Evolutionary conservation across 2,329 filamentous ascomycete species (phyloP), one percentile per base, ranked within the genome.

Genomic region (Huntiella decipiens): DNA sequence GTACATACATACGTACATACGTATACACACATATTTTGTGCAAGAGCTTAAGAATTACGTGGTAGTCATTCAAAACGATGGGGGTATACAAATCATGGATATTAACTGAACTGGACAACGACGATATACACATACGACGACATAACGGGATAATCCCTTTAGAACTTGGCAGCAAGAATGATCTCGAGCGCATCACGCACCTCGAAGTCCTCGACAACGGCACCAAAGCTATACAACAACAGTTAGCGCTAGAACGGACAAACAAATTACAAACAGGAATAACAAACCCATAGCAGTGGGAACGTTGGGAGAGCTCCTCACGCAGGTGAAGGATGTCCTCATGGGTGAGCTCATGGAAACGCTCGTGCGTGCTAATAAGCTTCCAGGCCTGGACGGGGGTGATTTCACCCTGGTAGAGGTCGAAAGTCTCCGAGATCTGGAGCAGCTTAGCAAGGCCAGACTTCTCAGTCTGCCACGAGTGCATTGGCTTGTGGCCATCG

Each of bases 341-440:
- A 44, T 64, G 61, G 12, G 66, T 74, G 52, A 95, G 63, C 53
- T 80, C 74, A 4, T 58, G 58, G 52, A 87, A 76, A 51, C 79
- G 68, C 34, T 80, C 74, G 60, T 91, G 79, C 39, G 68, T 71
- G 51, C 85, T 66, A 43, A 96, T 71, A 63, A 83, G 81, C 43
- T 84, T 81, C 76, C 91, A 88, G 0, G 87, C 87, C 84, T 93
- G 93, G 53, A 95, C 82, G 0, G 91, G 91, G 13, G 88, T 96
- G 55, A 96, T 83, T 62, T 92, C 84, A 44, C 85, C 85, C 51
- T 91, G 83, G n/a, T n/a, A n/a, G 2, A 91, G 74, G 54, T 91
- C 79, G 19, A 95, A 69, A 54, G 79, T 77, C 54, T 78, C 74
- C 63, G 85, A 94, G 46, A 95, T 70, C 57, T 93, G 82, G 50